Percentiles rank a stretch among this genome's conserved stretches.
phyloP scores from a whole-genome alignment of 2,329 filamentous ascomycete species.

The Pseudocercospora ulei region DNA sequence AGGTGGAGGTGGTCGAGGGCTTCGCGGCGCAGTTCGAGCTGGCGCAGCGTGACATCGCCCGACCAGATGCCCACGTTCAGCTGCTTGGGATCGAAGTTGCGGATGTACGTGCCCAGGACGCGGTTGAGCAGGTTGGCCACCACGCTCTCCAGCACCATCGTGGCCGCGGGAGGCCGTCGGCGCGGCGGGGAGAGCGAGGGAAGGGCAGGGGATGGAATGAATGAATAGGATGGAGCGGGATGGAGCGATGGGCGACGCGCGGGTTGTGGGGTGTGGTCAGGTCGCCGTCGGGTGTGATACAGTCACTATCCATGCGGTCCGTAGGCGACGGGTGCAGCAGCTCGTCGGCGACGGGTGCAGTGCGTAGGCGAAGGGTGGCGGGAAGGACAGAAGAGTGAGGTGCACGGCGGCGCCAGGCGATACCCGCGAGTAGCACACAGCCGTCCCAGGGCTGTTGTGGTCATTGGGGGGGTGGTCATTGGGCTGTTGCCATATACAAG shows the following conservation, averaged over 20 bases:
- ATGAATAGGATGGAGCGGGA: neutral
- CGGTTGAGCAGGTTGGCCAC: slow-evolving; percentile 96
- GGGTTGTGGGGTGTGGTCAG: no score
- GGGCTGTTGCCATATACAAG: no score
- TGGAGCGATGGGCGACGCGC: neutral
- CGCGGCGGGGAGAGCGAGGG: slow-evolving; percentile 37
- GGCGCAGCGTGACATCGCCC: slow-evolving; percentile 87
- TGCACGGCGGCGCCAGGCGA: no score
- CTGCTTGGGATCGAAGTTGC: slow-evolving; percentile 97
- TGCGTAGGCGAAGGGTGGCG: no score
- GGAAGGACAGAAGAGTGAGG: no score
- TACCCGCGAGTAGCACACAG: no score
- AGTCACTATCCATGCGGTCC: no score
- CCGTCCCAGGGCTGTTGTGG: no score
- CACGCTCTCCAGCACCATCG: slow-evolving; percentile 83
- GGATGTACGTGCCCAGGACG: slow-evolving; percentile 99
- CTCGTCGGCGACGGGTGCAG: no score
- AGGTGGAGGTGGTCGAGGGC: slow-evolving; percentile 94
- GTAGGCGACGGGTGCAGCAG: no score
- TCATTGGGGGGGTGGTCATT: no score
- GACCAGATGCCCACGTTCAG: slow-evolving; percentile 99
- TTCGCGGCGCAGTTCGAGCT: slow-evolving; percentile 86
- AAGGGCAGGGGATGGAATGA: neutral
- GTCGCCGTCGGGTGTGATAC: no score
- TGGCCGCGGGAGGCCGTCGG: slow-evolving; percentile 55